Percentiles rank a stretch among this genome's conserved stretches.
These are phyloP conservation scores for Cladosporium sp. DNA, from an alignment of 2,329 filamentous ascomycete genomes.

Conservation along the genomic window DNA sequence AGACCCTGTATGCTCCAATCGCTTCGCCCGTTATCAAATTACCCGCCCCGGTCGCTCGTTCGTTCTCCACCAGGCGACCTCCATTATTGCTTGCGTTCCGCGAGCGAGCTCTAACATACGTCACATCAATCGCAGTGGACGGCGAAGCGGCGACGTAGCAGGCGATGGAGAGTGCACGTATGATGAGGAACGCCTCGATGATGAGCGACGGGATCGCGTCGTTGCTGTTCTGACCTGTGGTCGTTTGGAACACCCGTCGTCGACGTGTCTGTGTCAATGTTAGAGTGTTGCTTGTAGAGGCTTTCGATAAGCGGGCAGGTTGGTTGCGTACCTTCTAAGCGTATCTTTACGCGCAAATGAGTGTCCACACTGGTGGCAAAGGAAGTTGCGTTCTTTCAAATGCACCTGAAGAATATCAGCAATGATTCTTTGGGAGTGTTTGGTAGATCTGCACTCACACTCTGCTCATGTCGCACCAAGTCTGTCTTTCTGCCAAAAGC, in stretches of 20 bases:
- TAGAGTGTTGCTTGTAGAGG: constrained; percentile 10
- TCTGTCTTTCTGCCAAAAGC: constrained; percentile 84
- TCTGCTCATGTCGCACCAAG: constrained; percentile 59
- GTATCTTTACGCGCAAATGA: constrained; percentile 81
- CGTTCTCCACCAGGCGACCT: constrained; percentile 9
- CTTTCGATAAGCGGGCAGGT: neutral
- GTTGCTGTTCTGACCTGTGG: constrained; percentile 30
- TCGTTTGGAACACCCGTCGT: constrained; percentile 74
- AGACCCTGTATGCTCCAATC: constrained; percentile 12
- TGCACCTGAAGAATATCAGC: constrained; percentile 60
- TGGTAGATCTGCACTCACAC: constrained; percentile 45
- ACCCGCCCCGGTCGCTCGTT: neutral
- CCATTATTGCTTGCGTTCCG: neutral
- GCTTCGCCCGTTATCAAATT: constrained; percentile 8
- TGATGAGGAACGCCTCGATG: constrained; percentile 5
- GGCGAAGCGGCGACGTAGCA: constrained; percentile 5
- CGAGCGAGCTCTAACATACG: neutral
- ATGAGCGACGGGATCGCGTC: neutral
- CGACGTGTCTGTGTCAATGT: constrained; percentile 62
- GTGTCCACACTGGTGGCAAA: constrained; percentile 70
- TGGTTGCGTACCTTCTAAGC: constrained; percentile 43
- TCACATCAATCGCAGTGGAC: constrained; percentile 8
- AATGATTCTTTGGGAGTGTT: constrained; percentile 48
- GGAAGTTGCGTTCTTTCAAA: constrained; percentile 68
- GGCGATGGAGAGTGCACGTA: constrained; percentile 12